Percentiles rank a stretch among this genome's conserved stretches.
These are phyloP conservation scores for Mortierella antarctica DNA, from an alignment of 192 early-diverging fungal species.

Conservation along the genomic window DNA sequence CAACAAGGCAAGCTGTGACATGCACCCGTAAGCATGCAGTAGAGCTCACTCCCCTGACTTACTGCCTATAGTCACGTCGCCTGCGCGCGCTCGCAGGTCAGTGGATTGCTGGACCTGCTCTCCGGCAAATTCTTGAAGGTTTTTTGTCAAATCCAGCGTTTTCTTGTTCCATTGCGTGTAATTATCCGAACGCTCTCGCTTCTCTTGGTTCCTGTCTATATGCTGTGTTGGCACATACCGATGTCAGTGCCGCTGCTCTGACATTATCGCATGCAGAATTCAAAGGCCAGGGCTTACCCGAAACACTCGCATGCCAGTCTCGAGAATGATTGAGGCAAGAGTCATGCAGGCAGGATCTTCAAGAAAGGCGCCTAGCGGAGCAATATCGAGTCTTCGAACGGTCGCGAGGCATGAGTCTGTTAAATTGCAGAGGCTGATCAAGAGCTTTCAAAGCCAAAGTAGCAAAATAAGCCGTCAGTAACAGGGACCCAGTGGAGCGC, in stretches of 20 bases:
- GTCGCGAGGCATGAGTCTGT: constrained; percentile 16
- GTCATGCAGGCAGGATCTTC: constrained; percentile 6
- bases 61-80: constrained; percentile 16
- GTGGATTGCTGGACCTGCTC: constrained; percentile 15
- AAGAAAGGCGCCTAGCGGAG: neutral
- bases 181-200: constrained; percentile 18
- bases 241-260: neutral
- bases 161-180: constrained; percentile 31
- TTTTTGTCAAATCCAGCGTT: constrained; percentile 18
- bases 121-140: constrained; percentile 16
- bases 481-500: neutral
- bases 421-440: constrained; percentile 23
- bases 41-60: constrained; percentile 21
- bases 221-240: constrained; percentile 8
- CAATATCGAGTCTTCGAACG: constrained; percentile 1
- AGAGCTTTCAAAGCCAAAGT: neutral
- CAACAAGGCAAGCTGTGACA: too few species aligned
- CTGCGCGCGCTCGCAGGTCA: constrained; percentile 11
- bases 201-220: constrained; percentile 26
- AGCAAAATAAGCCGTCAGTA: too few species aligned
- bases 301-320: constrained; percentile 21
- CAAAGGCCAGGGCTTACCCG: neutral
- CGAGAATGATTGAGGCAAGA: constrained; percentile 18
- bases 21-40: neutral
- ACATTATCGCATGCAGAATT: neutral